Evolutionary conservation across 192 early-diverging fungal genomes (phyloP).

Genomic region (Rhizophagus prolifer): DNA sequence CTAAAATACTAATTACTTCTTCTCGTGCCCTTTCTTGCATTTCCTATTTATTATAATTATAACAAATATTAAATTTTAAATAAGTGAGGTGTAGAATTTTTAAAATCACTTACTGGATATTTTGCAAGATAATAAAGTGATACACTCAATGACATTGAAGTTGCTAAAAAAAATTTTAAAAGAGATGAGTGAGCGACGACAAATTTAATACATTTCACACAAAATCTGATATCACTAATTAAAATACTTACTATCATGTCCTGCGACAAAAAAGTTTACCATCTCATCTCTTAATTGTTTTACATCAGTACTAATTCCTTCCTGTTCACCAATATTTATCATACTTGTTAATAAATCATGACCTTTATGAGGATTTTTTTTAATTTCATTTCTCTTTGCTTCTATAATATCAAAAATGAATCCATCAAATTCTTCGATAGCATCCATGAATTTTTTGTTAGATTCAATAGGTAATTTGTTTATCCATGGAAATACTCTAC

Average conservation of each 20-base stretch:
- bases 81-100: not conserved
- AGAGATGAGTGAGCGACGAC: too few relatives aligned
- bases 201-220: not conserved
- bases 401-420: not conserved
- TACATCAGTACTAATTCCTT: not conserved
- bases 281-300: slow-evolving; percentile 1
- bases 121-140: not conserved
- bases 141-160: not conserved
- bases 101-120: not conserved
- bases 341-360: not conserved
- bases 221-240: not conserved
- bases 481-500: not conserved
- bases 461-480: not conserved
- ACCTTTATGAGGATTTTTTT: not conserved
- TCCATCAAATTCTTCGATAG: not conserved
- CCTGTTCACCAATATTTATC: not conserved
- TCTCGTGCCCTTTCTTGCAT: not conserved
- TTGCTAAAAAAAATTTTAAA: not conserved
- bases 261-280: not conserved
- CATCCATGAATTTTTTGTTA: not conserved
- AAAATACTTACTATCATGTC: not conserved
- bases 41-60: not conserved
- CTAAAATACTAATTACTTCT: not conserved
- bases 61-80: not conserved
- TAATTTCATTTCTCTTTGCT: not conserved